Evolutionary conservation across 805 yeast genomes (phyloP), one percentile per base, ranked within the genome.

Genomic region (Suhomyces tanzawaensis): DNA sequence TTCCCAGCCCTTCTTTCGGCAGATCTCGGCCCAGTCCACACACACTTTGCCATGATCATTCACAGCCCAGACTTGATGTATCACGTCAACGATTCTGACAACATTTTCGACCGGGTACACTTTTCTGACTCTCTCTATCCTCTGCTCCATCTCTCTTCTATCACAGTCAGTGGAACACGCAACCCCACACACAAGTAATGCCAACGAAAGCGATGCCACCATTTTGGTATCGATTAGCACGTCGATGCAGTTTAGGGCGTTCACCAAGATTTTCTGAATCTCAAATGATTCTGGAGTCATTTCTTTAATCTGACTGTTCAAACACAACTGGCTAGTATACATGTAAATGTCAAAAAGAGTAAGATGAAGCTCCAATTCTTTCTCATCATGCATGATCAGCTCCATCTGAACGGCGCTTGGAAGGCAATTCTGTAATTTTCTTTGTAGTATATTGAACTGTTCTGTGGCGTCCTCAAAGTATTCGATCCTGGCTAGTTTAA

Each of bases 21-120:
- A 35, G 8, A 70, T 54, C 23, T 63, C 65, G 31, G 58, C 57
- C 74, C 75, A 72, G 47, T 71, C 74, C n/a, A 66, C 61, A 42
- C 55, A 62, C 15, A 49, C 40, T 8, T 46, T 46, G 5, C 63
- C 62, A n/a, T 50, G 46, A 4, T 48, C 37, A 40, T 68, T 66
- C 24, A 52, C 29, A 16, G 49, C 55, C 77, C 77, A 72, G 26
- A 62, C 60, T 34, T 60, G 60, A 36, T 59, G 47, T 11, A 71
- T 46, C 11, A 71, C 54, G 8, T 55, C 54, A 67, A 68, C 62
- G 25, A 64, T 55, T 25, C 60, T 53, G 19, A 46, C 48, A 18
- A 69, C 57, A 40, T 65, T 67, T 24, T 54, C 47, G 30, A 66
- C 66, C 19, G 65, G 64, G 47, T 62, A 63, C 12, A 9, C 14